phyloP scores from a whole-genome alignment of 805 yeast genomes.

The Candida verbasci region DNA sequence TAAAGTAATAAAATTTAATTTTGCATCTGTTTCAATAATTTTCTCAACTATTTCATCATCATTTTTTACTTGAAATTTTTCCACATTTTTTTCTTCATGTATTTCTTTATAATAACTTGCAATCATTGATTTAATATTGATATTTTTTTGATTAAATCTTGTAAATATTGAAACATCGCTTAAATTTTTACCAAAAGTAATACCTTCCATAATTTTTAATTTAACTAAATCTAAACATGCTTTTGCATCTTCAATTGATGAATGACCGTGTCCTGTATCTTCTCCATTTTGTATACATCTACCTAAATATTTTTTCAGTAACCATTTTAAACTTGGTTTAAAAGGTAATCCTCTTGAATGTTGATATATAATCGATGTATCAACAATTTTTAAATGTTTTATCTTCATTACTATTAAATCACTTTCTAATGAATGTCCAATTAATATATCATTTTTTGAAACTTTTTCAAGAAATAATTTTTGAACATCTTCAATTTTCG shows the following conservation, averaged over 20 bases:
- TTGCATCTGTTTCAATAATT: conserved; percentile 39
- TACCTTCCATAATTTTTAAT: conserved; percentile 64
- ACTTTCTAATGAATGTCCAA: conserved; percentile 88
- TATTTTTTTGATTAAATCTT: conserved; percentile 8
- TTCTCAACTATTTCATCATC: conserved; percentile 58
- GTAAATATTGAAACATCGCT: conserved; percentile 22
- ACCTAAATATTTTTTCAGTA: conserved; percentile 54
- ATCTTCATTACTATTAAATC: conserved; percentile 71
- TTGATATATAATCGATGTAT: conserved; percentile 72
- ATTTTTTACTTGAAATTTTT: conserved; percentile 39
- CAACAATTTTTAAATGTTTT: conserved; percentile 71
- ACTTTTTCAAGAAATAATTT: conserved; percentile 44
- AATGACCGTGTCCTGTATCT: conserved; percentile 57
- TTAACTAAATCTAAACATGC: conserved; percentile 78
- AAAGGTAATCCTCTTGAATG: conserved; percentile 82
- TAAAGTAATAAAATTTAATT: conserved; percentile 49
- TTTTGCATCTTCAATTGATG: conserved; percentile 79
- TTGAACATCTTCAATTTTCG: conserved; percentile 67
- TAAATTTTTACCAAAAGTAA: conserved; percentile 49
- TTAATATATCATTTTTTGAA: conserved; percentile 55
- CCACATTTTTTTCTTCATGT: conserved; percentile 14
- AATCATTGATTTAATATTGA: conserved; percentile 13
- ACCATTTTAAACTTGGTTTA: conserved; percentile 71
- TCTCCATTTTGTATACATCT: conserved; percentile 65
- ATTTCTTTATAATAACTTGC: conserved; percentile 22